These are phyloP conservation scores for Pythium pectinolyticum DNA, from an alignment of 352 stramenopile genomes.

Conservation along the genomic window DNA sequence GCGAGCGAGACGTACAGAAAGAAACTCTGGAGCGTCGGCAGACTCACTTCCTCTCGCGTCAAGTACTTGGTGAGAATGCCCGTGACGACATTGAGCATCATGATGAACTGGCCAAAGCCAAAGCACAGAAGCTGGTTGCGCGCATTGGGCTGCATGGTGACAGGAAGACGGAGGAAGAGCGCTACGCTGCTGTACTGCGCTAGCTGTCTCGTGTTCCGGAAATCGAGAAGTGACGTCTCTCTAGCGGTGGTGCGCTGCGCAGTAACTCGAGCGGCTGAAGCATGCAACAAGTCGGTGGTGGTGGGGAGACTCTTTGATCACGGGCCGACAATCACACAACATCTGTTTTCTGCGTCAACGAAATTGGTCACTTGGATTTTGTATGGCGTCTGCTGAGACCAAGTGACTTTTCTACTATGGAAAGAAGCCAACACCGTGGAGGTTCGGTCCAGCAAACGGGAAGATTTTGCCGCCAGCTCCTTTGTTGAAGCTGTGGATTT, in stretches of 20 bases:
- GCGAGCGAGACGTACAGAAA: conserved; percentile 58
- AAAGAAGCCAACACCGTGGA: too few relatives aligned
- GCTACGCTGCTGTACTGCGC: not conserved
- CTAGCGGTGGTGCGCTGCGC: too few relatives aligned
- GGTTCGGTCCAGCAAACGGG: too few relatives aligned
- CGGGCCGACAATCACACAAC: too few relatives aligned
- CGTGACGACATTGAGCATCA: conserved; percentile 58
- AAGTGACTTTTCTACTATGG: too few relatives aligned
- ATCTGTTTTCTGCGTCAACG: too few relatives aligned
- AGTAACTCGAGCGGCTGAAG: not conserved
- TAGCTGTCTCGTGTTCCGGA: too few relatives aligned
- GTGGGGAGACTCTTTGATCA: not conserved
- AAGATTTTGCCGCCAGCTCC: too few relatives aligned
- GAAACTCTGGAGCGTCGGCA: conserved; percentile 62
- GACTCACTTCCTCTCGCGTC: conserved; percentile 42
- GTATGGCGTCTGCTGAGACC: too few relatives aligned
- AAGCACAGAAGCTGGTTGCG: conserved; percentile 51
- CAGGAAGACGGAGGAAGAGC: not conserved
- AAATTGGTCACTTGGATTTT: too few relatives aligned
- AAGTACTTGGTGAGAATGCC: conserved; percentile 66
- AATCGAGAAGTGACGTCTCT: too few relatives aligned
- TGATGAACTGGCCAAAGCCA: conserved; percentile 69
- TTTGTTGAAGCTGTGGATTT: too few relatives aligned
- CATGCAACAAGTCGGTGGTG: not conserved
- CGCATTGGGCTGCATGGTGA: conserved; percentile 5